phyloP scores from a whole-genome alignment of 1,284 basidiomycete species.

The Crucibulum cyathiforme region DNA sequence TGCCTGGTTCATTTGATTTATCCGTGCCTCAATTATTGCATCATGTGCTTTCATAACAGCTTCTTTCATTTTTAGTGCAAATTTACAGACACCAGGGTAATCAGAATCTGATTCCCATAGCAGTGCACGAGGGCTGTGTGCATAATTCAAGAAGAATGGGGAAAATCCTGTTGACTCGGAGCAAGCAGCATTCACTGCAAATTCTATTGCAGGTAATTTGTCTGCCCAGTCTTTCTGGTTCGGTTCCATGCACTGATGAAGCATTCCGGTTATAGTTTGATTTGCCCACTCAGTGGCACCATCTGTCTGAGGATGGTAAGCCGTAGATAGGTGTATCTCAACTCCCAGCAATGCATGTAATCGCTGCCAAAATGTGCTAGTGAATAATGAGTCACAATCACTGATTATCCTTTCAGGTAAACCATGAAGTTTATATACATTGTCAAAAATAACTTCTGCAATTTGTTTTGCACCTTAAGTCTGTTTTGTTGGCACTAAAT shows the following conservation, averaged over 20 bases:
- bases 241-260: no score
- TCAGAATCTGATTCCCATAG: not conserved
- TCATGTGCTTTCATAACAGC: slow-evolving; percentile 40
- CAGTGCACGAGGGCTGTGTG: no score
- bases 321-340: not conserved
- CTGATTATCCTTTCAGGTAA: slow-evolving; percentile 43
- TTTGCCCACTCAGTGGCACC: not conserved
- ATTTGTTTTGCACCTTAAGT: slow-evolving; percentile 39
- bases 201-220: no score
- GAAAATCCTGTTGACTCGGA: no score
- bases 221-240: no score
- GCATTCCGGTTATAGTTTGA: not conserved
- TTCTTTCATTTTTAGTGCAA: slow-evolving; percentile 27
- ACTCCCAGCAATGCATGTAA: not conserved
- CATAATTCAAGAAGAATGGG: no score
- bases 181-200: no score
- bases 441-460: slow-evolving; percentile 42
- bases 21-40: slow-evolving; percentile 32
- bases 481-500: slow-evolving; percentile 11
- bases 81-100: slow-evolving; percentile 32
- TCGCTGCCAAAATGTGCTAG: slow-evolving; percentile 43
- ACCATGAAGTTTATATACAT: slow-evolving; percentile 45
- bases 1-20: slow-evolving; percentile 26
- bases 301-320: not conserved
- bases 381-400: slow-evolving; percentile 48